Conservation (phyloP, 371 early-diverging fungal genomes). For the Entomophthora muscae region DNA sequence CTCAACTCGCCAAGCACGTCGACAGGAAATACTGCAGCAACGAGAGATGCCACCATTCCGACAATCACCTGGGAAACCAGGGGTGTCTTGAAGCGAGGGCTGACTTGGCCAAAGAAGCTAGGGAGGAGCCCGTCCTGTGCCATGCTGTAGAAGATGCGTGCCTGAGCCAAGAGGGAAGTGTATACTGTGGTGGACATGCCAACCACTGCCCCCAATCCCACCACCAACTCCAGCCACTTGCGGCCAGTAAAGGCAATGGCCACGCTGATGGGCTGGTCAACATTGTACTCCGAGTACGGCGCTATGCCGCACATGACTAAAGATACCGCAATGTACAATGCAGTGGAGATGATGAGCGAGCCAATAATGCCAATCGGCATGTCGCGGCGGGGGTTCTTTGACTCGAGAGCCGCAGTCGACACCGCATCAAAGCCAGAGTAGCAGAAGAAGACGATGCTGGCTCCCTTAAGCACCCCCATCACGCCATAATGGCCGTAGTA, state of each 20-base stretch:
- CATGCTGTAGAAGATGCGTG: slow-evolving; percentile 80
- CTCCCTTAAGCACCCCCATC: slow-evolving; percentile 50
- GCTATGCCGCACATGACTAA: slow-evolving; percentile 63
- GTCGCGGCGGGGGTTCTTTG: slow-evolving; percentile 60
- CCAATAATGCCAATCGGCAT: slow-evolving; percentile 74
- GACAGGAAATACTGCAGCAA: slow-evolving; percentile 60
- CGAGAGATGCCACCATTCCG: slow-evolving; percentile 44
- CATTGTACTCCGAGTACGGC: slow-evolving; percentile 28
- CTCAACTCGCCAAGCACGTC: slow-evolving; percentile 71
- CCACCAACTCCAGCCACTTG: slow-evolving; percentile 32
- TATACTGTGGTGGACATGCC: slow-evolving; percentile 67
- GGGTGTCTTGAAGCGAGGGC: slow-evolving; percentile 42
- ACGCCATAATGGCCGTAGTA: slow-evolving; percentile 30
- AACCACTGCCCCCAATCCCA: slow-evolving; percentile 26
- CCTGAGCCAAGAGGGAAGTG: slow-evolving; percentile 53
- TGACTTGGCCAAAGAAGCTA: slow-evolving; percentile 24
- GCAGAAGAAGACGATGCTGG: slow-evolving; percentile 73
- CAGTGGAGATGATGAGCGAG: slow-evolving; percentile 55
- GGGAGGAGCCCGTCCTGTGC: slow-evolving; percentile 21
- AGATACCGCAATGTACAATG: slow-evolving; percentile 50
- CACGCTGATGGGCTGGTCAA: slow-evolving; percentile 38
- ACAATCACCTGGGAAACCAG: slow-evolving; percentile 44
- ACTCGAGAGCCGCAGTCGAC: slow-evolving; percentile 74
- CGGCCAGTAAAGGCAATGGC: slow-evolving; percentile 41
- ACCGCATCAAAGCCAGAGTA: slow-evolving; percentile 85